Conservation (phyloP, 352 stramenopile genomes). For the Nothophytophthora sp. region DNA sequence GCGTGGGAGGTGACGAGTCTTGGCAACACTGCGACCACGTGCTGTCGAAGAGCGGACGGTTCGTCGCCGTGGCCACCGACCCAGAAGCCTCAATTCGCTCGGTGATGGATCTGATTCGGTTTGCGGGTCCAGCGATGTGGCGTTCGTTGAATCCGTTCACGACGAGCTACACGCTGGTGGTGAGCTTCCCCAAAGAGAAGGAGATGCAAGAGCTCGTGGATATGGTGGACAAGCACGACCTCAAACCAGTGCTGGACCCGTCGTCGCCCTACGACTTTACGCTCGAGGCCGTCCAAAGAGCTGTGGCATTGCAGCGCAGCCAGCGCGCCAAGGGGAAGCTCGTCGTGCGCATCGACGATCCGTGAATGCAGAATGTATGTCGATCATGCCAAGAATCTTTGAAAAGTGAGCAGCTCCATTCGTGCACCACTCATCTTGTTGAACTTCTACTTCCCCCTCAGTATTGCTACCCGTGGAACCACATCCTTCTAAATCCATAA, state of each 20-base stretch:
- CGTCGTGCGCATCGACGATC: conserved; percentile 49
- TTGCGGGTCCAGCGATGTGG: conserved; percentile 15
- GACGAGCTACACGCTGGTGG: conserved; percentile 30
- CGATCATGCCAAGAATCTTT: no score
- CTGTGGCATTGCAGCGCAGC: conserved; percentile 61
- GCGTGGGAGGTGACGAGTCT: conserved; percentile 34
- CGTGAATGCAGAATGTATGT: not conserved
- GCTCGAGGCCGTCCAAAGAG: conserved; percentile 44
- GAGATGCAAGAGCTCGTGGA: conserved; percentile 46
- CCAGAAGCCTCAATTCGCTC: conserved; percentile 23
- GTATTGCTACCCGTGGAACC: no score
- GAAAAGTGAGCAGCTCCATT: no score
- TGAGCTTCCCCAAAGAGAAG: conserved; percentile 30
- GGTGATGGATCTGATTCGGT: conserved; percentile 27
- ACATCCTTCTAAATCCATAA: no score
- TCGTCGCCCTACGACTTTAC: conserved; percentile 69
- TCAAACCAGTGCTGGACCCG: conserved; percentile 54
- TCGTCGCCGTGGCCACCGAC: conserved; percentile 35
- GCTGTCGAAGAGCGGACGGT: conserved; percentile 22
- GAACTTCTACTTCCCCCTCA: no score
- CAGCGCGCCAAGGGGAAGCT: conserved; percentile 81
- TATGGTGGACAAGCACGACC: conserved; percentile 35
- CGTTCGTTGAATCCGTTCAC: conserved; percentile 37
- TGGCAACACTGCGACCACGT: conserved; percentile 29
- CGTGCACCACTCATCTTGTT: no score